These are phyloP conservation scores for Akanthomyces uredinophilus DNA, from an alignment of 2,329 filamentous ascomycete species.

Conservation along the genomic window DNA sequence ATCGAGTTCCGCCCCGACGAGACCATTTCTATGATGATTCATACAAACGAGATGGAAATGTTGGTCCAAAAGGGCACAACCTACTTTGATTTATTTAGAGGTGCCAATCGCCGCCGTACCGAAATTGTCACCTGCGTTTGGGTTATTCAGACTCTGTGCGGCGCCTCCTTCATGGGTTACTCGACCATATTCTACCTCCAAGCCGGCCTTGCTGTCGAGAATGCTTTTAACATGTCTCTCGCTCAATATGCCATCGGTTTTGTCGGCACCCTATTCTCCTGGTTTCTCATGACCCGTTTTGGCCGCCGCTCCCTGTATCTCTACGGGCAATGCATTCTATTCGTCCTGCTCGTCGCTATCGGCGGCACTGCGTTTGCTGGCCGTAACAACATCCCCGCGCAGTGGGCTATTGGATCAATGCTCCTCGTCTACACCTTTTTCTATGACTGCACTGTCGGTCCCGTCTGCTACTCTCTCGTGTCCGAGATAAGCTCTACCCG, in stretches of 20 bases:
- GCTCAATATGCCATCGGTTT: constrained; percentile 34
- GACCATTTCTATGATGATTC: constrained; percentile 45
- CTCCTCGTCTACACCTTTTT: constrained; percentile 40
- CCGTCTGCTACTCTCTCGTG: constrained; percentile 80
- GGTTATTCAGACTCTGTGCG: constrained; percentile 37
- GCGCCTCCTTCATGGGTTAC: constrained; percentile 48
- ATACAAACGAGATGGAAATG: constrained; percentile 46
- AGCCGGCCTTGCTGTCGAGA: constrained; percentile 34
- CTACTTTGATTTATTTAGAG: constrained; percentile 45
- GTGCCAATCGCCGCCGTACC: constrained; percentile 40
- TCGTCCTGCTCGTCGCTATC: constrained; percentile 31
- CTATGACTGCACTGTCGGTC: constrained; percentile 35
- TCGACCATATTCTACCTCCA: constrained; percentile 49
- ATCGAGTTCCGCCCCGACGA: constrained; percentile 35
- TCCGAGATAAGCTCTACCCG: constrained; percentile 44
- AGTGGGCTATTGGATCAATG: constrained; percentile 35
- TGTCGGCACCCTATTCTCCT: constrained; percentile 34
- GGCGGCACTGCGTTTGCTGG: constrained; percentile 33
- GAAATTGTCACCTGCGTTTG: constrained; percentile 42
- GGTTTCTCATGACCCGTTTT: constrained; percentile 31
- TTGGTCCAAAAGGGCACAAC: constrained; percentile 33
- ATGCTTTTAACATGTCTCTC: constrained; percentile 34
- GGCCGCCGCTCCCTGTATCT: constrained; percentile 37
- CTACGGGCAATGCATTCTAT: constrained; percentile 30
- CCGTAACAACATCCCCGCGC: constrained; percentile 29